A percentile compares a stretch with the other conserved stretches of the same genome.
Conservation (phyloP, 2,329 filamentous ascomycete genomes). For the Phialocephala sp. region DNA sequence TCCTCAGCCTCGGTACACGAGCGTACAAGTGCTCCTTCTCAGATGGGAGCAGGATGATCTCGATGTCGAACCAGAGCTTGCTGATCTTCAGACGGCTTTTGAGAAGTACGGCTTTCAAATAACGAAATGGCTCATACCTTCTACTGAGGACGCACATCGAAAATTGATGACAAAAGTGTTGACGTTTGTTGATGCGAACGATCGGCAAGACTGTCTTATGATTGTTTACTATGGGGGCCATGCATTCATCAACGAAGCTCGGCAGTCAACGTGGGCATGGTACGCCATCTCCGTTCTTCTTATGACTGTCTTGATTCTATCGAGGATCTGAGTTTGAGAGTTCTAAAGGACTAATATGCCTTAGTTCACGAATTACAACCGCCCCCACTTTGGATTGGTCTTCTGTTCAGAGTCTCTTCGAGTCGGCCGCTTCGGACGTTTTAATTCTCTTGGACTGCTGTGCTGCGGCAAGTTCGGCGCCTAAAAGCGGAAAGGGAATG, state of each 20-base stretch:
- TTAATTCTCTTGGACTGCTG: constrained; percentile 13
- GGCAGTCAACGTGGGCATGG: constrained; percentile 22
- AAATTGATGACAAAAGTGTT: constrained; percentile 23
- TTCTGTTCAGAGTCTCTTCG: constrained; percentile 10
- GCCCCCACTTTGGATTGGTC: constrained; percentile 12
- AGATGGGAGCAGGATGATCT: constrained; percentile 26
- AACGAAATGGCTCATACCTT: constrained; percentile 23
- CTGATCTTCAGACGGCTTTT: constrained; percentile 19
- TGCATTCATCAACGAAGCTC: constrained; percentile 20
- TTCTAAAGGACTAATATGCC: not conserved
- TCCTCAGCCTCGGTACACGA: constrained; percentile 23
- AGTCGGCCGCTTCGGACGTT: constrained; percentile 8
- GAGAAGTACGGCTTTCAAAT: constrained; percentile 28
- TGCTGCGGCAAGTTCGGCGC: constrained; percentile 12
- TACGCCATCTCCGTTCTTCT: not conserved
- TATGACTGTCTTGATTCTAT: no score
- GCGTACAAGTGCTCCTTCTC: constrained; percentile 24
- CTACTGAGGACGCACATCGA: constrained; percentile 20
- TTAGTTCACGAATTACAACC: constrained; percentile 4
- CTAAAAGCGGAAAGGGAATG: constrained; percentile 12
- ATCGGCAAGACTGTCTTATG: constrained; percentile 22
- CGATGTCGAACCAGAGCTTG: constrained; percentile 18
- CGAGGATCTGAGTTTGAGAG: not conserved
- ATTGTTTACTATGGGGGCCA: constrained; percentile 28
- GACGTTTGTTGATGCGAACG: constrained; percentile 21